A percentile compares a stretch with the other conserved stretches of the same genome.
phyloP scores from a whole-genome alignment of 2,329 filamentous ascomycete genomes.

The Ophiobolus disseminans region DNA sequence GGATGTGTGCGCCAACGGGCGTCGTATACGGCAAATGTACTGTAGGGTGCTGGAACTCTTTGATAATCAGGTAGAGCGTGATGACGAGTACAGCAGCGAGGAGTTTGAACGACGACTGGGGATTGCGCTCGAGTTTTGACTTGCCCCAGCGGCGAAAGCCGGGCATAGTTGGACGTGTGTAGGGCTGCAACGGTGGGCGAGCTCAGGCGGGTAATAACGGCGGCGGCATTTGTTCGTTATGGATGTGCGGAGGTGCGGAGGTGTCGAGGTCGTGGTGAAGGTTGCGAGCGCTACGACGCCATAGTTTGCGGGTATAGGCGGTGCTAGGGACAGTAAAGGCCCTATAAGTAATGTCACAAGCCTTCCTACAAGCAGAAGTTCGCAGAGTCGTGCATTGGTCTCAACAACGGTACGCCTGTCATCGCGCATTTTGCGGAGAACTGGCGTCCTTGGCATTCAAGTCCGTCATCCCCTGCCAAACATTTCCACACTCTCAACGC shows the following conservation, averaged over 20 bases:
- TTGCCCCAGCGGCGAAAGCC: constrained; percentile 47
- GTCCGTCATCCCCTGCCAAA: not conserved
- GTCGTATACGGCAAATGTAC: constrained; percentile 21
- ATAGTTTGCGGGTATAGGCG: not conserved
- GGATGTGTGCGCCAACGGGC: constrained; percentile 38
- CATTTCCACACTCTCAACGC: constrained; percentile 4
- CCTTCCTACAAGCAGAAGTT: too few relatives aligned
- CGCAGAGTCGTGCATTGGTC: not conserved
- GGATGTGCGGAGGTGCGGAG: constrained; percentile 23
- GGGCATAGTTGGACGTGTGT: constrained; percentile 33
- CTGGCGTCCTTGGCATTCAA: not conserved
- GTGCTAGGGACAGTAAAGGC: not conserved
- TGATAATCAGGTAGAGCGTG: constrained; percentile 50
- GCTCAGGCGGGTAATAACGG: constrained; percentile 23
- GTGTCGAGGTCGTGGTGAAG: constrained; percentile 5
- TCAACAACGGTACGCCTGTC: not conserved
- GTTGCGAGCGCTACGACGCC: not conserved
- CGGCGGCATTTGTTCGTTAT: constrained; percentile 35
- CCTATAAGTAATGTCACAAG: not conserved
- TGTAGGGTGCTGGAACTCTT: constrained; percentile 44
- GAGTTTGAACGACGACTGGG: constrained; percentile 52
- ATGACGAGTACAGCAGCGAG: constrained; percentile 50
- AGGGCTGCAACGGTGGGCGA: constrained; percentile 17
- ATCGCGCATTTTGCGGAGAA: not conserved
- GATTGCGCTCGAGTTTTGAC: constrained; percentile 48